Percentiles rank a stretch among this genome's conserved stretches.
Evolutionary conservation across 108 stramenopile species (phyloP).

Genomic region (Seminavis robusta): DNA sequence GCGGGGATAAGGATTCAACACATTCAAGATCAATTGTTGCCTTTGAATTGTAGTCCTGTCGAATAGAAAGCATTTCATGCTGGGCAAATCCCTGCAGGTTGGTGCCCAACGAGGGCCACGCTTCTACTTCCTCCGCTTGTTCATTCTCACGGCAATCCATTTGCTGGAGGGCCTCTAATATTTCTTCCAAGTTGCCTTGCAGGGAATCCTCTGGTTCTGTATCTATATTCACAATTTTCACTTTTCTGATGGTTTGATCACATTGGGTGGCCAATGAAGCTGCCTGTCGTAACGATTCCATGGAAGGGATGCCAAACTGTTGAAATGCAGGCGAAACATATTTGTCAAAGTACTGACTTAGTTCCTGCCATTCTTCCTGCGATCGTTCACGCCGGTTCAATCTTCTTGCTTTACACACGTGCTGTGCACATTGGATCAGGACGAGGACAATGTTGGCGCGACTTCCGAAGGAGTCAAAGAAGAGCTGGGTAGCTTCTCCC

Average conservation of each 20-base stretch:
- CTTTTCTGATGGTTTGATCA: too few relatives aligned
- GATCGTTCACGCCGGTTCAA: neutral
- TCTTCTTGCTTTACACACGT: neutral
- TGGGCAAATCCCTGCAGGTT: too few relatives aligned
- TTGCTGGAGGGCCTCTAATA: too few relatives aligned
- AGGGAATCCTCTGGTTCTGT: too few relatives aligned
- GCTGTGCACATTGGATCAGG: neutral
- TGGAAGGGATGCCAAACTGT: neutral
- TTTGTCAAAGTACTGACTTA: neutral
- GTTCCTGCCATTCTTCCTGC: neutral
- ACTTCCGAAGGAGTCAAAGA: neutral
- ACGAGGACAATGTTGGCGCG: neutral
- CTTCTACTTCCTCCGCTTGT: too few relatives aligned
- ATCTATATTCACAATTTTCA: too few relatives aligned
- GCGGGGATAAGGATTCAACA: constrained; percentile 38
- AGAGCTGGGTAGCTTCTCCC: neutral
- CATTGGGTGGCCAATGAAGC: too few relatives aligned
- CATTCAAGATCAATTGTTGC: constrained; percentile 8
- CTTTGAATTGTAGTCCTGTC: too few relatives aligned
- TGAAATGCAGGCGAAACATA: neutral
- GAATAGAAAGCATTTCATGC: too few relatives aligned
- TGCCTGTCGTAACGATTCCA: neutral
- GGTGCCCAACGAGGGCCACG: too few relatives aligned
- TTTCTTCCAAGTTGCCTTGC: too few relatives aligned
- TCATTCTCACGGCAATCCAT: too few relatives aligned